Percentiles rank a stretch among this genome's conserved stretches.
phyloP scores from a whole-genome alignment of 2,329 filamentous ascomycete genomes.

The Arachnomyces sp. region DNA sequence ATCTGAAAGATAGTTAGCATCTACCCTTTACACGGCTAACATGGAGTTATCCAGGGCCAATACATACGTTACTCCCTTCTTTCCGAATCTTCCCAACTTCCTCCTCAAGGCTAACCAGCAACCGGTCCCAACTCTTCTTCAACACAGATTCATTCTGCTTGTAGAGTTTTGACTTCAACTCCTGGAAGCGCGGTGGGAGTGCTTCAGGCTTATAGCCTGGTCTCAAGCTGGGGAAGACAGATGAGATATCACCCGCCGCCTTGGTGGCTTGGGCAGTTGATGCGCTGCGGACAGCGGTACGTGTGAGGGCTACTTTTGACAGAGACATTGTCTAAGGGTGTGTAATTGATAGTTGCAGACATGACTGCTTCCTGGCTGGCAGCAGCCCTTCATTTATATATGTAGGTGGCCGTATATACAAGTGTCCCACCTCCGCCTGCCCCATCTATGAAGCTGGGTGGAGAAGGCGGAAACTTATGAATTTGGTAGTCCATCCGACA shows the following conservation, averaged over 20 bases:
- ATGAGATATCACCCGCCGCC: conserved; percentile 39
- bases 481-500: no score
- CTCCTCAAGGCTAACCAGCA: conserved; percentile 30
- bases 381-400: no score
- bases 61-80: conserved; percentile 32
- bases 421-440: no score
- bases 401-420: no score
- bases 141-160: conserved; percentile 32
- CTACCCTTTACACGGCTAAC: neutral
- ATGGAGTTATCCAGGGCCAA: neutral
- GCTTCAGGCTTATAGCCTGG: conserved; percentile 35
- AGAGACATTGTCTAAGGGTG: no score
- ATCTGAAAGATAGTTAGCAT: conserved; percentile 17
- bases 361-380: no score
- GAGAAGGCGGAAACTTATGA: no score
- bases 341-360: no score
- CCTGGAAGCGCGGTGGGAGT: conserved; percentile 33
- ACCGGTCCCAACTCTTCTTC: conserved; percentile 33
- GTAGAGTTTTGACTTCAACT: conserved; percentile 33
- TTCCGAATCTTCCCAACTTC: conserved; percentile 35
- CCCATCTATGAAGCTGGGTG: no score
- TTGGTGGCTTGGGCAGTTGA: conserved; percentile 28
- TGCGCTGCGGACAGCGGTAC: neutral
- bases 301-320: conserved; percentile 3
- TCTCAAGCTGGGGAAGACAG: conserved; percentile 39